Evolutionary conservation across 306 rosid species (phyloP).

Genomic region (Datisca glomerata): DNA sequence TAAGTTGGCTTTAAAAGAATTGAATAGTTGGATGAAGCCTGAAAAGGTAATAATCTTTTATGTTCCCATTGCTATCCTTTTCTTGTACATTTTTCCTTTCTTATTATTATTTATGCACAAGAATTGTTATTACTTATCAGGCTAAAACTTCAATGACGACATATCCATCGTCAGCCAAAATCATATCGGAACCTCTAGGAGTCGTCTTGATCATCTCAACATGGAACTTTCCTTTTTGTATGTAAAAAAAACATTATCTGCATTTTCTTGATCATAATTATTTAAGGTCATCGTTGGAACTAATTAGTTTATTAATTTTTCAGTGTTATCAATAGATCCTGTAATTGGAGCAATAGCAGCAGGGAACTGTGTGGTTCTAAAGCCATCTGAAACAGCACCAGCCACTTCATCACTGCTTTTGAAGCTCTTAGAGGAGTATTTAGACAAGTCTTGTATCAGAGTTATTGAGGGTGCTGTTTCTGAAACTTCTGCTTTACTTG

Average conservation of each 20-base stretch:
- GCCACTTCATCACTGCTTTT: conserved; percentile 51
- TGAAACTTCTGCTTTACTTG: conserved; percentile 68
- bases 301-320: conserved; percentile 5
- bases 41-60: conserved; percentile 30
- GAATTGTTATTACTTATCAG: conserved; percentile 24
- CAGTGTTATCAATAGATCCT: conserved; percentile 75
- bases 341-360: conserved; percentile 82
- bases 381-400: conserved; percentile 78
- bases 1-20: conserved; percentile 43
- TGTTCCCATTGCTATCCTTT: background rate
- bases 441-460: conserved; percentile 53
- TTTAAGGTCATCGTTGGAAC: no score
- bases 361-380: conserved; percentile 60
- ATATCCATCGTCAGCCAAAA: conserved; percentile 79
- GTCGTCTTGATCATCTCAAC: conserved; percentile 83
- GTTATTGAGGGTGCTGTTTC: conserved; percentile 71
- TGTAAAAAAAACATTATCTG: conserved; percentile 22
- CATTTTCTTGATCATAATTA: no score
- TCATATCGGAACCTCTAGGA: conserved; percentile 82
- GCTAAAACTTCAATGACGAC: conserved; percentile 59
- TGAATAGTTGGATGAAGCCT: conserved; percentile 61
- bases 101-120: background rate
- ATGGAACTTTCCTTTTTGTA: conserved; percentile 84
- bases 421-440: conserved; percentile 29
- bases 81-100: no score